Base-by-base conservation (phyloP, 2,329 filamentous ascomycete species). In the Fusarium annulatum region DNA sequence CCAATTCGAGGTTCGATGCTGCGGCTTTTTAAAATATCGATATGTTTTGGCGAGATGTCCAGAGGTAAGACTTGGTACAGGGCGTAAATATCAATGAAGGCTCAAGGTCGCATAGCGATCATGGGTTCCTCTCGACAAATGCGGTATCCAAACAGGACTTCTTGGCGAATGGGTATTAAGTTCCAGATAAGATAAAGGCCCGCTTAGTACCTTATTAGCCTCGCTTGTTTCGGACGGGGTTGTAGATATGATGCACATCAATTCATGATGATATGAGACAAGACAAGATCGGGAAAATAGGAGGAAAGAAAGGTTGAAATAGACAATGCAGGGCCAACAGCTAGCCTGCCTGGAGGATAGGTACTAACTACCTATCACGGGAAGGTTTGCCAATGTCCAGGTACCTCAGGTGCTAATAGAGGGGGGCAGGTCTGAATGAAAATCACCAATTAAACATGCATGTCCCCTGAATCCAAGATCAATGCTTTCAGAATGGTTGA, bases 91-190 rank as follows among this genome's bases (percentile, higher is more conserved):
- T 62, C 36, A 49, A 67, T 53, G 38, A 33, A 61, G 33, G 60
- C 65, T 59, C 66, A 69, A 43, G n/a, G 66, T 70, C 52, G 67
- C 69, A 72, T 66, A 52, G 41, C 30, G 23, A 51, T 52, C 53
- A 38, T 41, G 33, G 36, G 36, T 64, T 42, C 34, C 52, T 36
- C 34, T 67, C 53, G 64, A 67, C 53, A 67, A 60, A 67, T 67
- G 53, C 53, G 46, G 41, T 67, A 61, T 53, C 41, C 39, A 53
- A 53, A 49, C 61, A 36, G 34, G 46, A 34, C 49, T 23, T 38
- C 38, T 52, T n/a, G 30, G 26, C 43, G 18, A 28, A 41, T 36
- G 18, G 30, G 30, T 30, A 41, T 15, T 26, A 52, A 34, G 48
- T 23, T 55, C 21, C 26, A 62, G 45, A 65, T 53, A 49, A 45